Percentiles rank a stretch among this genome's conserved stretches.
These are phyloP conservation scores for Grigorovia humatica DNA, from an alignment of 805 yeast species.

Conservation along the genomic window DNA sequence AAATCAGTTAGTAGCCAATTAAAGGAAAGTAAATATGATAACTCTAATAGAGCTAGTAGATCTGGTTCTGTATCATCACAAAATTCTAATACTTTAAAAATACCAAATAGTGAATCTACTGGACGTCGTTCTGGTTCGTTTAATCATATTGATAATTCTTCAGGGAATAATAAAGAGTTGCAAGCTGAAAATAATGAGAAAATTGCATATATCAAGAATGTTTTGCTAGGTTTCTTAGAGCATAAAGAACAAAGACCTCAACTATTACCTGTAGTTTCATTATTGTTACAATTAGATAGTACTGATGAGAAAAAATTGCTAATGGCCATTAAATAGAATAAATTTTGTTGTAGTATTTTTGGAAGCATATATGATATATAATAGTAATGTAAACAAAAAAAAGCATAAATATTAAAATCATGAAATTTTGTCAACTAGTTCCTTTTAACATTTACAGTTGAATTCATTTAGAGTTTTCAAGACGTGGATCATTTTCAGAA, in stretches of 20 bases:
- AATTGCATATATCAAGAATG: constrained; percentile 77
- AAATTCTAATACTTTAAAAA: constrained; percentile 4
- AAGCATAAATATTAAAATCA: not conserved
- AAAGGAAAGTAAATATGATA: constrained; percentile 26
- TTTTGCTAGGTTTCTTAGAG: constrained; percentile 80
- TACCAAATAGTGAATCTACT: constrained; percentile 5
- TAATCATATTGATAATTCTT: not conserved
- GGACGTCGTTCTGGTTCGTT: constrained; percentile 13
- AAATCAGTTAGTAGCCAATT: constrained; percentile 51
- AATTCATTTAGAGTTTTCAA: not conserved
- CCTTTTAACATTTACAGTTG: not conserved
- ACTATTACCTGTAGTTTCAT: constrained; percentile 75
- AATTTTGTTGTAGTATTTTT: not conserved
- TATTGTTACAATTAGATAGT: constrained; percentile 55
- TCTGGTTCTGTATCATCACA: constrained; percentile 30
- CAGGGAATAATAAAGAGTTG: not conserved
- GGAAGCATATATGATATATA: not conserved
- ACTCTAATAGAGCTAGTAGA: constrained; percentile 26
- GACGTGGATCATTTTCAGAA: not conserved
- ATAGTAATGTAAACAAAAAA: not conserved
- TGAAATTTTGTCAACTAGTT: not conserved
- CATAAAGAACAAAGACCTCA: constrained; percentile 85
- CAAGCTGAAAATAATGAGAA: constrained; percentile 32
- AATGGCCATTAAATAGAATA: constrained; percentile 33
- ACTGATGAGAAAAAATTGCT: constrained; percentile 69